These are phyloP conservation scores for Lepidium aucheri DNA, from an alignment of 345 rosid genomes.

Conservation along the genomic window DNA sequence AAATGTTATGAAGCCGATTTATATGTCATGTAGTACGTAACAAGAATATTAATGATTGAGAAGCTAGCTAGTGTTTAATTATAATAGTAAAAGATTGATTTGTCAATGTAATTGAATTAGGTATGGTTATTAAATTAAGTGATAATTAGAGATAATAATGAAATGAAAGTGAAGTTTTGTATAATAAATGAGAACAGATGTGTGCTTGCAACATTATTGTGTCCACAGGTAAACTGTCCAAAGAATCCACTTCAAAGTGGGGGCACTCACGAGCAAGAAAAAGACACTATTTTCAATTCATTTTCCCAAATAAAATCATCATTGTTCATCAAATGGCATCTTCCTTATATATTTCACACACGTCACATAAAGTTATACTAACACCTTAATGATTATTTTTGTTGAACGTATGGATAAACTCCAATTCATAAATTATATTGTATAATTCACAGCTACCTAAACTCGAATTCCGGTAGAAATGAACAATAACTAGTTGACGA, in stretches of 20 bases:
- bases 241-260: conserved; percentile 36
- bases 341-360: background rate
- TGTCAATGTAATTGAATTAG: background rate
- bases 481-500: too few relatives aligned
- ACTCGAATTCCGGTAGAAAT: too few relatives aligned
- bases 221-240: conserved; percentile 34
- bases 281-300: conserved; percentile 18
- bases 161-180: conserved; percentile 26
- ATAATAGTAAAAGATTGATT: conserved; percentile 5
- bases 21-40: conserved; percentile 25
- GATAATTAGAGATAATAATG: background rate
- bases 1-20: background rate
- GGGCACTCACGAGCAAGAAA: conserved; percentile 29
- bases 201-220: conserved; percentile 28
- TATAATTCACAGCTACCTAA: too few relatives aligned
- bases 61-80: conserved; percentile 7
- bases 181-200: conserved; percentile 24
- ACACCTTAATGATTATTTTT: background rate
- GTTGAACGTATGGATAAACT: too few relatives aligned
- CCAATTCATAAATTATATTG: too few relatives aligned
- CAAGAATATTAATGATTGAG: conserved; percentile 26
- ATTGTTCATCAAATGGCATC: conserved; percentile 25
- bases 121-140: conserved; percentile 22
- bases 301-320: conserved; percentile 21
- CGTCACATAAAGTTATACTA: background rate